A percentile compares a stretch with the other conserved stretches of the same genome.
Evolutionary conservation across 148 eudicot species (phyloP).

Genomic region (Drosera capensis): DNA sequence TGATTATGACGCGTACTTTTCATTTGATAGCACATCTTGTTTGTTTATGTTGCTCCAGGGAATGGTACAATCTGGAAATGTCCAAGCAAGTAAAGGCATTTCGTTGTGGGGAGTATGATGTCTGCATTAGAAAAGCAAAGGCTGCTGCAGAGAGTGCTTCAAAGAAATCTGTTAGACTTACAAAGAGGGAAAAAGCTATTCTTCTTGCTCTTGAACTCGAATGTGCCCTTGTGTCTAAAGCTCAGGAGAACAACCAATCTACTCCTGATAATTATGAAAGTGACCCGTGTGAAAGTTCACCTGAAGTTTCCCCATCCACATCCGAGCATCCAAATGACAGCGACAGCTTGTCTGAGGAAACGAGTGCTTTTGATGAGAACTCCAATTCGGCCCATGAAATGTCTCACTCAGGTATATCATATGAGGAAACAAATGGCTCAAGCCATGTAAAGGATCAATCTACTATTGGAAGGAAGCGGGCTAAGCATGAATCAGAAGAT

Average conservation of each 20-base stretch:
- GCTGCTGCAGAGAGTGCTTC: conserved; percentile 26
- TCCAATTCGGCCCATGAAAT: conserved; percentile 32
- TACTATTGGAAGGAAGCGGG: conserved; percentile 21
- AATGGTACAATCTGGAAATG: conserved; percentile 67
- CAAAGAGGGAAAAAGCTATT: conserved; percentile 72
- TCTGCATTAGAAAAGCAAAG: conserved; percentile 62
- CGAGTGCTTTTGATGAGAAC: conserved; percentile 19
- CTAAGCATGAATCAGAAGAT: conserved; percentile 83
- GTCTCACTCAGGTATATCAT: conserved; percentile 47
- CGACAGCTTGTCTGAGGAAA: conserved; percentile 23
- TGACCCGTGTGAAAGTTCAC: conserved; percentile 11
- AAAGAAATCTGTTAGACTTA: conserved; percentile 44
- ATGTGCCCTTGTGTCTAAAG: conserved; percentile 24
- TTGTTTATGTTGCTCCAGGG: too few relatives aligned
- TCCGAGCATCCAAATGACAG: conserved; percentile 17
- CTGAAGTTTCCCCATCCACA: conserved; percentile 15
- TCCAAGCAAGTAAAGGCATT: conserved; percentile 59
- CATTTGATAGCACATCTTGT: too few relatives aligned
- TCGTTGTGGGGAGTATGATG: conserved; percentile 66
- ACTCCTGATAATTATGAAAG: conserved; percentile 6
- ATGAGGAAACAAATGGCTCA: conserved; percentile 32
- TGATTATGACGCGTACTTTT: too few relatives aligned
- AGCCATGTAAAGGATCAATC: conserved; percentile 20
- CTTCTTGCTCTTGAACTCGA: conserved; percentile 77
- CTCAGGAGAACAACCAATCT: conserved; percentile 7